Conservation (phyloP, 345 rosid species). For the Moricandia arvensis region DNA sequence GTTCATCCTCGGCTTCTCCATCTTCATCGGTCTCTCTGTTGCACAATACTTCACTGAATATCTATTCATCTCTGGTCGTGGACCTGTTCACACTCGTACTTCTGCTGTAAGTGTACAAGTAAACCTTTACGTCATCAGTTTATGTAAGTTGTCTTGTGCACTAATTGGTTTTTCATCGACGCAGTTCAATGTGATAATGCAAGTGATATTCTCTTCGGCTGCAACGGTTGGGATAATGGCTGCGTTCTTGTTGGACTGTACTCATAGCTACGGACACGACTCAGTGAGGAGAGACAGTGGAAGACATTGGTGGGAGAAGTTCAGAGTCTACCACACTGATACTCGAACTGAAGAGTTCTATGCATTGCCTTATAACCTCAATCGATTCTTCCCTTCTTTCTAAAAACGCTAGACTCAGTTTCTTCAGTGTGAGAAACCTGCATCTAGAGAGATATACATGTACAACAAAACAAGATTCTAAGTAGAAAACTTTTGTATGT, state of each 20-base stretch:
- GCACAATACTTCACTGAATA: conserved; percentile 76
- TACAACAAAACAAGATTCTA: conserved; percentile 2
- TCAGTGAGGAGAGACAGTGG: conserved; percentile 70
- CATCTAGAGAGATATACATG: neutral
- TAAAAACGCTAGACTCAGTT: conserved; percentile 23
- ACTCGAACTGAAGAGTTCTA: conserved; percentile 70
- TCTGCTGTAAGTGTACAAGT: conserved; percentile 52
- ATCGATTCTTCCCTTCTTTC: conserved; percentile 84
- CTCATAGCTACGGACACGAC: conserved; percentile 54
- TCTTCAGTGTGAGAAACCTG: neutral
- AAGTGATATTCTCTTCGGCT: conserved; percentile 87
- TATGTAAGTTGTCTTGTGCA: neutral
- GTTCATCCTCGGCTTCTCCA: conserved; percentile 76
- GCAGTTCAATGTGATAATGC: conserved; percentile 83
- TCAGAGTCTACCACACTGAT: conserved; percentile 54
- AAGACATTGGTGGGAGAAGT: conserved; percentile 89
- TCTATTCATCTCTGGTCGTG: conserved; percentile 53
- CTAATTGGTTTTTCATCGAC: neutral
- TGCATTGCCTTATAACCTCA: conserved; percentile 67
- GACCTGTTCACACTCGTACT: conserved; percentile 65
- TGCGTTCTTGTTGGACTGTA: conserved; percentile 61
- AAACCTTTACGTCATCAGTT: neutral
- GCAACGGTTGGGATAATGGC: conserved; percentile 69
- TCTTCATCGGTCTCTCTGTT: conserved; percentile 83
- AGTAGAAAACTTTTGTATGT: conserved; percentile 9